Conservation (phyloP, 2,329 filamentous ascomycete species). For the Talaromyces marneffei region DNA sequence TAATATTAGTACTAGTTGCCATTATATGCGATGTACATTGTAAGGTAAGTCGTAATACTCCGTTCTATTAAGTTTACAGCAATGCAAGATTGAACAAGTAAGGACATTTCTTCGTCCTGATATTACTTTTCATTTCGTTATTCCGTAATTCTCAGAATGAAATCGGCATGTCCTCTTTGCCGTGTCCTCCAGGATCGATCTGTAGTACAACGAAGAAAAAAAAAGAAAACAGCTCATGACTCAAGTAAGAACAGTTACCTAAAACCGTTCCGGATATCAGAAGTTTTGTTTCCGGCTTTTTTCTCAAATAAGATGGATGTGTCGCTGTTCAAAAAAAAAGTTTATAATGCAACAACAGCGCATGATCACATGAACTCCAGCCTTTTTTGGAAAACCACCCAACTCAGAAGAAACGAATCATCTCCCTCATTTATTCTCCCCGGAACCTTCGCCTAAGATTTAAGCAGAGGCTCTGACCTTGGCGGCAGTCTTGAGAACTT, state of each 20-base stretch:
- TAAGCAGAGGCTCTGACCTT: constrained; percentile 83
- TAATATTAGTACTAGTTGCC: background rate
- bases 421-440: constrained; percentile 28
- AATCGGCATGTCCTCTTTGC: constrained; percentile 15
- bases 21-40: background rate
- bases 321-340: constrained; percentile 29
- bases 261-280: constrained; percentile 31
- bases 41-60: too few species aligned
- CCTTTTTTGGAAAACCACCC: constrained; percentile 29
- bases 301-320: constrained; percentile 25
- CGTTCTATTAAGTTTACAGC: background rate
- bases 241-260: constrained; percentile 16
- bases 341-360: constrained; percentile 35
- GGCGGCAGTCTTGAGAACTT: constrained; percentile 92
- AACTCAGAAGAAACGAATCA: constrained; percentile 26
- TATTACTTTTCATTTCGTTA: constrained; percentile 17
- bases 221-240: constrained; percentile 16
- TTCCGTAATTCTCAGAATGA: constrained; percentile 15
- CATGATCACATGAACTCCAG: constrained; percentile 29
- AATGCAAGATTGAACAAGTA: background rate
- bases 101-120: constrained; percentile 14
- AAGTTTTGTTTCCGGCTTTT: constrained; percentile 24
- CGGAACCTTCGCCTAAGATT: constrained; percentile 21
- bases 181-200: constrained; percentile 15
- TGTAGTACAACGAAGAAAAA: constrained; percentile 14